Evolutionary conservation across 495 filamentous ascomycete species (phyloP).

Genomic region (Hypoxylon perforatum): DNA sequence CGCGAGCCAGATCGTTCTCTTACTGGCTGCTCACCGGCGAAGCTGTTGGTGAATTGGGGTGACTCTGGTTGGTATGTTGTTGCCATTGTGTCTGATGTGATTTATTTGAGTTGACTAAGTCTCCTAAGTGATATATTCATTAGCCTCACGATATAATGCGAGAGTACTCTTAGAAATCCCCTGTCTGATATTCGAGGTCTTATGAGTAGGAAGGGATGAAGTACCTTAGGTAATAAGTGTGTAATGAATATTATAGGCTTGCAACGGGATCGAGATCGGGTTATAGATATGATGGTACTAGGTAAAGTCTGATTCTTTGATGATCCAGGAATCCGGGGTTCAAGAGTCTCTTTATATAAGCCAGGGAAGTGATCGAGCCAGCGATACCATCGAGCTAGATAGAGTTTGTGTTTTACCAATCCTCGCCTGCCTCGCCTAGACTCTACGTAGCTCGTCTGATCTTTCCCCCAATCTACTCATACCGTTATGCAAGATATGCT

Average conservation of each 20-base stretch:
- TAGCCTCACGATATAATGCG: background rate
- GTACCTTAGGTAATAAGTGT: conserved; percentile 11
- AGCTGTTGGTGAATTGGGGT: conserved; percentile 35
- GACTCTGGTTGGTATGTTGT: conserved; percentile 23
- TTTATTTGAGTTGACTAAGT: background rate
- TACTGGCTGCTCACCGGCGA: conserved; percentile 23
- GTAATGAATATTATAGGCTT: background rate
- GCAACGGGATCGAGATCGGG: conserved; percentile 28
- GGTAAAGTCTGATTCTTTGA: background rate
- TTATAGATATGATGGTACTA: conserved; percentile 3
- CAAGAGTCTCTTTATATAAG: conserved; percentile 21
- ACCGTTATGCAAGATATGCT: conserved; percentile 21
- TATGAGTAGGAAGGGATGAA: background rate
- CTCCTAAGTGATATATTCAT: background rate
- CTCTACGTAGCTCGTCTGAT: conserved; percentile 31
- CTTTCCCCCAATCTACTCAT: conserved; percentile 28
- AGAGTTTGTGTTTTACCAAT: conserved; percentile 12
- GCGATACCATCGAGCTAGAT: background rate
- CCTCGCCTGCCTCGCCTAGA: conserved; percentile 25
- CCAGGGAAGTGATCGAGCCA: conserved; percentile 18
- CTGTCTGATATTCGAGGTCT: background rate
- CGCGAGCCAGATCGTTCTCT: conserved; percentile 37
- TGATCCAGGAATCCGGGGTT: conserved; percentile 21
- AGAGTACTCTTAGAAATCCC: background rate
- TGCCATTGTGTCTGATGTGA: conserved; percentile 32